These are phyloP conservation scores for Fusarium pseudocircinatum DNA, from an alignment of 2,329 filamentous ascomycete genomes.

Conservation along the genomic window DNA sequence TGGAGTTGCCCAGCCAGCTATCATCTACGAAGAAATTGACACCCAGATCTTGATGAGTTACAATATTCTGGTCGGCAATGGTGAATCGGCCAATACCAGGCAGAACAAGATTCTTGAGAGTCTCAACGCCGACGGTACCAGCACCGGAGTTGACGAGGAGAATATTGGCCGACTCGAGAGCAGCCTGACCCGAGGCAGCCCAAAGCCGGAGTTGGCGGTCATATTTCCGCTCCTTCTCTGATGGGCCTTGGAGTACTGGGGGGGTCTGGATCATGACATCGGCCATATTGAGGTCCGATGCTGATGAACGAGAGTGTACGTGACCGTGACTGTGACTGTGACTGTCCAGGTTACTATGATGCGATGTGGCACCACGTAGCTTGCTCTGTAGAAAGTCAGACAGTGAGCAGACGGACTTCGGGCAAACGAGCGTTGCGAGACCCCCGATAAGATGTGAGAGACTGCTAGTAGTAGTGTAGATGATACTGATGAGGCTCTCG, in stretches of 20 bases:
- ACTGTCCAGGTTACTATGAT: constrained; percentile 5
- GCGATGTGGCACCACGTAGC: not conserved
- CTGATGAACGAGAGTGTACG: not conserved
- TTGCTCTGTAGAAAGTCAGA: not conserved
- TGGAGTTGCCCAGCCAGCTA: constrained; percentile 75
- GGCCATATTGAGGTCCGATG: constrained; percentile 37
- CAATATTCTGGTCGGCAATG: constrained; percentile 81
- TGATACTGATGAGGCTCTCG: not conserved
- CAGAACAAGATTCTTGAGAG: constrained; percentile 95
- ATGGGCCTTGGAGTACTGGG: constrained; percentile 58
- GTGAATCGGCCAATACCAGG: constrained; percentile 93
- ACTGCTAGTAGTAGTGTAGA: constrained; percentile 6
- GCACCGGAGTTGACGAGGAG: constrained; percentile 86
- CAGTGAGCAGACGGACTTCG: not conserved
- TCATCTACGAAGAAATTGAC: constrained; percentile 98
- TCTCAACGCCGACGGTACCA: constrained; percentile 89
- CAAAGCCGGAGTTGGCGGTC: constrained; percentile 94
- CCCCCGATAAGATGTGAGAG: not conserved
- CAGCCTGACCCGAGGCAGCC: constrained; percentile 91
- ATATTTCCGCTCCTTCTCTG: constrained; percentile 80
- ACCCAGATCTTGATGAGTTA: constrained; percentile 85
- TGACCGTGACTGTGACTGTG: not conserved
- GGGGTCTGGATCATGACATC: constrained; percentile 46
- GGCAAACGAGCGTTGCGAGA: constrained; percentile 17
- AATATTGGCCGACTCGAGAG: constrained; percentile 91